These are phyloP conservation scores for Aphanomyces euteiches DNA, from an alignment of 352 stramenopile genomes.

Conservation along the genomic window DNA sequence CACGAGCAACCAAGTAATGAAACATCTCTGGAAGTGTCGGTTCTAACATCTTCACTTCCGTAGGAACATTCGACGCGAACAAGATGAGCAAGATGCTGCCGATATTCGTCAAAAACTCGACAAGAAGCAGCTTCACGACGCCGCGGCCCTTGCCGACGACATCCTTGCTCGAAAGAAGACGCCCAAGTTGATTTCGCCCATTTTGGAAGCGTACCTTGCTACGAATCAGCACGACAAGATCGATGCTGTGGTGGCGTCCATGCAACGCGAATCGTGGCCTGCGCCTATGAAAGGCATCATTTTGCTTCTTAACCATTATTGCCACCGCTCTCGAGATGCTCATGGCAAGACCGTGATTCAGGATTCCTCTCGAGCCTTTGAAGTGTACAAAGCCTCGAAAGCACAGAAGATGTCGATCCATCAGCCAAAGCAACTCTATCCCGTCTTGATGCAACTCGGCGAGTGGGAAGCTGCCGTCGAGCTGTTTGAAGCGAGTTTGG, in stretches of 20 bases:
- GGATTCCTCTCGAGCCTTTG: background rate
- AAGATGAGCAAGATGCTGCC: too few relatives aligned
- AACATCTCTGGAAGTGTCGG: too few relatives aligned
- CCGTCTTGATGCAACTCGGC: conserved; percentile 18
- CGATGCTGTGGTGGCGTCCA: conserved; percentile 36
- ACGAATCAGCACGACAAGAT: conserved; percentile 56
- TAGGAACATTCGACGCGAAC: too few relatives aligned
- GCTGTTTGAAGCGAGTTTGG: background rate
- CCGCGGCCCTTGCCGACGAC: conserved; percentile 41
- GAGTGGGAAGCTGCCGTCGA: conserved; percentile 14
- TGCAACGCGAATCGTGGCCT: conserved; percentile 1
- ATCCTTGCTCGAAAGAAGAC: conserved; percentile 45
- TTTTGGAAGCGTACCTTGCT: conserved; percentile 50
- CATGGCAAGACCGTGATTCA: background rate
- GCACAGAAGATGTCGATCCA: background rate
- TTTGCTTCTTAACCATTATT: background rate
- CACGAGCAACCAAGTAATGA: too few relatives aligned
- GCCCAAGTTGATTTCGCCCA: conserved; percentile 38
- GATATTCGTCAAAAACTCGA: conserved; percentile 41
- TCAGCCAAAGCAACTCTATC: background rate
- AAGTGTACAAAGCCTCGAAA: background rate
- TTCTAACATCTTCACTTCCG: too few relatives aligned
- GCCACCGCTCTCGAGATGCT: background rate
- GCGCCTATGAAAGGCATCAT: background rate
- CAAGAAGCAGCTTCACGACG: conserved; percentile 38